phyloP scores from a whole-genome alignment of 2,329 filamentous ascomycete species.

The Paramyrothecium roridum region DNA sequence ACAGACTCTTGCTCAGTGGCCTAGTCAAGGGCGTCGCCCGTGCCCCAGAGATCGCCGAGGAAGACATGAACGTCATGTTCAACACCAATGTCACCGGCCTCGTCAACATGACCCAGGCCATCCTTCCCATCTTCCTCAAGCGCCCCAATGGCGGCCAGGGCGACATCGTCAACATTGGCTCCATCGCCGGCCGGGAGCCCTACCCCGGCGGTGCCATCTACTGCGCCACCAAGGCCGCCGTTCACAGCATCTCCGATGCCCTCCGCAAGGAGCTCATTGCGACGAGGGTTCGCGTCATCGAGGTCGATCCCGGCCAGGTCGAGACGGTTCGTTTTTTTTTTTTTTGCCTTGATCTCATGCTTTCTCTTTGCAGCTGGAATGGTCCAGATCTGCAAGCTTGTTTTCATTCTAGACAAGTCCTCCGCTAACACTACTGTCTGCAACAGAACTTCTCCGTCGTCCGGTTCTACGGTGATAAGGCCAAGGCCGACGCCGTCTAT shows the following conservation, averaged over 20 bases:
- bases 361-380: neutral
- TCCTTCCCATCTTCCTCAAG: constrained; percentile 77
- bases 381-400: no score
- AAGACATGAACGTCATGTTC: constrained; percentile 86
- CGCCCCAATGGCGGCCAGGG: constrained; percentile 73
- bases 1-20: constrained; percentile 51
- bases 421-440: no score
- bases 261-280: constrained; percentile 80
- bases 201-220: constrained; percentile 88
- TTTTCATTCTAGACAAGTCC: no score
- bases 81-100: constrained; percentile 90
- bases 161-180: constrained; percentile 94
- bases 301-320: constrained; percentile 88
- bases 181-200: constrained; percentile 83
- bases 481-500: constrained; percentile 88
- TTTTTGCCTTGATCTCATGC: constrained; percentile 2
- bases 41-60: constrained; percentile 76
- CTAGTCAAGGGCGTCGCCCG: constrained; percentile 85
- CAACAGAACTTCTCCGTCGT: constrained; percentile 79
- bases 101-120: constrained; percentile 93
- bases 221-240: constrained; percentile 88
- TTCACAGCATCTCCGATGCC: constrained; percentile 79
- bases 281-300: constrained; percentile 78
- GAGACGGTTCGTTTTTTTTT: constrained; percentile 61
- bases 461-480: constrained; percentile 82